Base-by-base conservation (phyloP, 2,329 filamentous ascomycete genomes). In the Neocucurbitaria cava region DNA sequence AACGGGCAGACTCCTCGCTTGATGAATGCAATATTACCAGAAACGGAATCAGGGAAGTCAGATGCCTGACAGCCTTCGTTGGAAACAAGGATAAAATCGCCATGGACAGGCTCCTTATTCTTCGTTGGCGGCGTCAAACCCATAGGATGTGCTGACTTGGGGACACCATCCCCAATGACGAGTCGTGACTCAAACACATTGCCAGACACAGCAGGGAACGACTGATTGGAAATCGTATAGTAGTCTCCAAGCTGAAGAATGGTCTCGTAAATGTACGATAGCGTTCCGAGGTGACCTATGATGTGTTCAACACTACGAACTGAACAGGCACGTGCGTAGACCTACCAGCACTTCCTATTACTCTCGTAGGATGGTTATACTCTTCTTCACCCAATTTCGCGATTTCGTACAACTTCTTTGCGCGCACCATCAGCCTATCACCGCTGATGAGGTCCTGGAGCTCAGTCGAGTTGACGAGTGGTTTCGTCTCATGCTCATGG, bases 1-100 rank as follows among this genome's bases (percentile, higher is more conserved):
- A 95, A 95, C 3, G 85, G 65, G 68, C 91, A 95, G 1, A 79
- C 81, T 51, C 91, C 91, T 51, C 91, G 87, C 45, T 83, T 81
- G 64, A 95, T 83, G 41, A 95, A 81, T 5, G 89, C 90, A 56
- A 96, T 88, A 56, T 86, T 85, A 39, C 87, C 89, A 15, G 78
- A 73, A 10, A 89, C 79, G 0, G 79, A 76, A 4, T 80, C 69
- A 1, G 89, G 85, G 67, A 86, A 93, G 74, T 93, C 89, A 5
- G 66, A 68, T 10, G 56, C 54, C 48, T 71, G 58, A 52, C 75
- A 72, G 23, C 71, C 69, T 46, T 71, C 69, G 33, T 75, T 73
- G 1, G 68, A 59, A 9, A 76, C 69, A 24, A 73, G 59, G 6
- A 75, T 66, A 7, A 76, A 49, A 30, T 71, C 63, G 2, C 73